Percentiles rank a stretch among this genome's conserved stretches.
Evolutionary conservation across 139 green algal species (phyloP).

Genomic region (Tetratostichococcus sp.): DNA sequence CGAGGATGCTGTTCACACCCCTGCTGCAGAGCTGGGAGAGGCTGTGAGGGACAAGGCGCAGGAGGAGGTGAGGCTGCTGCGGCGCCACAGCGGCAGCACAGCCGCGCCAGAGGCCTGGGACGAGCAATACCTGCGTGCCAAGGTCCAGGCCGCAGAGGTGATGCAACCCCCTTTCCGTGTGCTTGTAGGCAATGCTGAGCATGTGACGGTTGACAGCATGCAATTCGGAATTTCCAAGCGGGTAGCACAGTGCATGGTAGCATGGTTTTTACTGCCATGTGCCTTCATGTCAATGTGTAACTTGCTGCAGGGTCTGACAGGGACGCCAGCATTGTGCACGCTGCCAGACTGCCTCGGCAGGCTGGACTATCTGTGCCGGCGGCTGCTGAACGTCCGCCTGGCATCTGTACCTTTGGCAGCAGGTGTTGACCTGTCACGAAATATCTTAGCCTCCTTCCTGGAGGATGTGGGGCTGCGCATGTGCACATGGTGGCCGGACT

Average conservation of each 20-base stretch:
- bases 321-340: background rate
- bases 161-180: too few species aligned
- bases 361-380: conserved; percentile 46
- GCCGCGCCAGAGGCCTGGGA: background rate
- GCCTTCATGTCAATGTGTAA: too few species aligned
- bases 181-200: too few species aligned
- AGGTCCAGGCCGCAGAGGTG: background rate
- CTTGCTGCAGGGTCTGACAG: background rate
- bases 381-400: conserved; percentile 49
- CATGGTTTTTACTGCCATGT: too few species aligned
- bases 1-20: too few species aligned
- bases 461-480: too few species aligned
- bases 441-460: too few species aligned
- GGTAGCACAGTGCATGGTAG: too few species aligned
- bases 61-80: background rate
- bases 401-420: conserved; percentile 6
- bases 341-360: conserved; percentile 33
- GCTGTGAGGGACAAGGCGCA: conserved; percentile 24
- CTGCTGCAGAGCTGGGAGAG: conserved; percentile 43
- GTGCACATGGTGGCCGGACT: too few species aligned
- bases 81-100: background rate
- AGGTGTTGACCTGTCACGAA: too few species aligned
- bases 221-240: too few species aligned
- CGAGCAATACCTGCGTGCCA: background rate
- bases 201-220: too few species aligned